Percentiles rank a stretch among this genome's conserved stretches.
Conservation (phyloP, 768 basidiomycete species). For the Rhizopogon salebrosus region DNA sequence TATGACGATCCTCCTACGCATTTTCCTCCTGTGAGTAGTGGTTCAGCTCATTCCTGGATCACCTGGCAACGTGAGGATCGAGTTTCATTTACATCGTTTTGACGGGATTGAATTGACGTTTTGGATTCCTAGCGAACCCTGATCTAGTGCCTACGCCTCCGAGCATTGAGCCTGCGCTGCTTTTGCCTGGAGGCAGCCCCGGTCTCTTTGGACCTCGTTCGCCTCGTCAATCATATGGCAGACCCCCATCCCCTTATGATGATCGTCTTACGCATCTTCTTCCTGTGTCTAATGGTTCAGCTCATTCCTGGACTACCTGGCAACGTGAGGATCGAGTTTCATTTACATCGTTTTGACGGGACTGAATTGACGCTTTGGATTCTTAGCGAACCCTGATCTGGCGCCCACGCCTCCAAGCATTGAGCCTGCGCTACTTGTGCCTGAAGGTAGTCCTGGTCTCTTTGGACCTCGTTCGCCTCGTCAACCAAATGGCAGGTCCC, state of each 20-base stretch:
- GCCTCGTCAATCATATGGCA: no score
- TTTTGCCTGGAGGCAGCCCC: constrained; percentile 57
- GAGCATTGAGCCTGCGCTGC: constrained; percentile 50
- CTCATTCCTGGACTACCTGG: constrained; percentile 61
- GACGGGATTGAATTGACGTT: background rate
- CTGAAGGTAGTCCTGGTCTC: constrained; percentile 59
- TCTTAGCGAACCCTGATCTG: constrained; percentile 51
- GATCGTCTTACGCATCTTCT: no score
- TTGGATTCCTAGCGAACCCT: constrained; percentile 51
- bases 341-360: background rate
- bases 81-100: constrained; percentile 1
- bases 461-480: constrained; percentile 76
- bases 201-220: constrained; percentile 79
- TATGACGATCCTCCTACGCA: no score
- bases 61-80: constrained; percentile 60
- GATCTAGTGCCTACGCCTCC: constrained; percentile 52
- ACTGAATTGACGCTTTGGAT: constrained; percentile 1
- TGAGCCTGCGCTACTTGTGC: constrained; percentile 57
- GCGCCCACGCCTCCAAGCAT: constrained; percentile 56
- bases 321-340: constrained; percentile 45
- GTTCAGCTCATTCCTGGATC: constrained; percentile 53
- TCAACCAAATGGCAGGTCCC: no score
- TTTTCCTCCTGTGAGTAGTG: no score
- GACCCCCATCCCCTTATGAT: no score
- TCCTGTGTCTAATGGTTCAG: no score